These are phyloP conservation scores for Fusarium mundagurra DNA, from an alignment of 2,329 filamentous ascomycete genomes.

Conservation along the genomic window DNA sequence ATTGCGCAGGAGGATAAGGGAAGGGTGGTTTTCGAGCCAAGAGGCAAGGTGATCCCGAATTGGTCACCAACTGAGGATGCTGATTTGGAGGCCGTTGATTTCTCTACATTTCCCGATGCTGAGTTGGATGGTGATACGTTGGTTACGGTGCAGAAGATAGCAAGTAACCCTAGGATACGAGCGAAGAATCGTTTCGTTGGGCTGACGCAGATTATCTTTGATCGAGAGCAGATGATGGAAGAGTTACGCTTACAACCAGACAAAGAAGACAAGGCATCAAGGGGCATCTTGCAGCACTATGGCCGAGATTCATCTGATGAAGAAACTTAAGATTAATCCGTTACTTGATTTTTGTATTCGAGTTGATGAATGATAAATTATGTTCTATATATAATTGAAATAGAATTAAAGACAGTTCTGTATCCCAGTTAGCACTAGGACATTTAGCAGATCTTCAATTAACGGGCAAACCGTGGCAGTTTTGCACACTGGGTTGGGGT, in stretches of 20 bases:
- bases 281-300: neutral
- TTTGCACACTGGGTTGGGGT: neutral
- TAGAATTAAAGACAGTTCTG: too few relatives aligned
- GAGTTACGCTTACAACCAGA: neutral
- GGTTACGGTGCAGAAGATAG: neutral
- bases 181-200: neutral
- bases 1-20: fast-evolving
- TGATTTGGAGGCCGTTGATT: neutral
- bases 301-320: neutral
- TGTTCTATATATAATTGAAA: neutral
- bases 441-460: neutral
- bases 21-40: neutral
- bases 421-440: too few relatives aligned
- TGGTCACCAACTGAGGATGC: neutral
- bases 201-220: neutral
- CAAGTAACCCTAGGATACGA: fast-evolving
- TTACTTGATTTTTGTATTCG: neutral
- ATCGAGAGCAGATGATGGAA: neutral
- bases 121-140: neutral
- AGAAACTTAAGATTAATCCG: neutral
- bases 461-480: neutral
- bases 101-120: neutral
- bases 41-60: neutral
- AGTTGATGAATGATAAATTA: neutral
- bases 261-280: neutral